Evolutionary conservation across 2,329 filamentous ascomycete species (phyloP), one percentile per base, ranked within the genome.

Genomic region (Ploettnerulaceae sp.): DNA sequence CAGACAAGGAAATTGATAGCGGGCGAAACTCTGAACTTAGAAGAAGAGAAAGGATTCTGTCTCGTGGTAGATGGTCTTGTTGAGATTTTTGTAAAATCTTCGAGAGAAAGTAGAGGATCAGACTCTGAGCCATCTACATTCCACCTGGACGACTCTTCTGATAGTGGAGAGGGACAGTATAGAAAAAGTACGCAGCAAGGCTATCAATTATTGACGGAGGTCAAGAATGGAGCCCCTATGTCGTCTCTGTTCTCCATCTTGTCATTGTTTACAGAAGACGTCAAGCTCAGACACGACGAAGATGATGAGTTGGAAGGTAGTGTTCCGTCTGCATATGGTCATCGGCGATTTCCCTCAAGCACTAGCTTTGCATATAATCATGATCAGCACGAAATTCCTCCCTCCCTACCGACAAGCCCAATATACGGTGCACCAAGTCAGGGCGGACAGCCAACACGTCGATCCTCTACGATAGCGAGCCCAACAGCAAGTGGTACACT

Each of bases 31-130:
- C 74, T 98, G 58, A 82, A 96, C 55, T 72, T 98, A 24, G 93
- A 98, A 67, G 93, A 98, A 64, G 93, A 98, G 61, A 95, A 98
- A 61, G 93, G 93, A 0, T 98, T 98, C 61, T 98, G 93, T 64
- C 76, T 98, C 47, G 93, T 98, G 4, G 94, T 98, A 3, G 93
- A 98, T 67, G 93, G 93, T 2, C 68, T 95, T 21, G 90, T 98
- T 1, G 89, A 98, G 66, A 97, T 98, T 45, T 98, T 97, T 64
- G 93, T 98, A 66, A 97, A 96, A 65, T 96, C 91, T 2, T 82
- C 83, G 33, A 74, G 77, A 31, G 71, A 75, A 43, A 70, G 71
- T 44, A 67, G 65, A 35, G 68, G 67, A 8, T 67, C 67, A 20
- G 69, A 70, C 47, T 63, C 56, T 1, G 62, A 64, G 17, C 48